These are phyloP conservation scores for Alopecurus myosuroides DNA, from an alignment of 176 grass and related monocot genomes.

Conservation along the genomic window DNA sequence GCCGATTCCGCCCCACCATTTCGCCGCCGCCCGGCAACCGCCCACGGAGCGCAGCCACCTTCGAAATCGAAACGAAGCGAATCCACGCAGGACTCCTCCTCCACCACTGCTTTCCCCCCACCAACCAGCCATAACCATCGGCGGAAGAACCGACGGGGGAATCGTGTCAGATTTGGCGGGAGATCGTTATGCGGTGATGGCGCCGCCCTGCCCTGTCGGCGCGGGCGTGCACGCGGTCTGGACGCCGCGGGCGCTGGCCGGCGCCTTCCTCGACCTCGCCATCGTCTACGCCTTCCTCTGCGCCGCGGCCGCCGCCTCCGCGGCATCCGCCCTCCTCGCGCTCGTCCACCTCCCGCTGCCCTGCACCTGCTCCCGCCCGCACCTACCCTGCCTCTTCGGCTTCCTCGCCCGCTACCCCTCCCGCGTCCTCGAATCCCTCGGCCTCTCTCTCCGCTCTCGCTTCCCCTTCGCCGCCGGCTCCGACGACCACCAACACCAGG, in stretches of 20 bases:
- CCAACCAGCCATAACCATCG: background rate
- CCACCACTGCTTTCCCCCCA: background rate
- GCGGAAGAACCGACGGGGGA: background rate
- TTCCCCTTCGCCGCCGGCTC: conserved; percentile 27
- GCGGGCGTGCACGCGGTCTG: conserved; percentile 25
- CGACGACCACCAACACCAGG: background rate
- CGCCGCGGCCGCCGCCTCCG: conserved; percentile 23
- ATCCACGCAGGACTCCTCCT: background rate
- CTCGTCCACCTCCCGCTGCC: conserved; percentile 27
- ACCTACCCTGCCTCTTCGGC: conserved; percentile 30
- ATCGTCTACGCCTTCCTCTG: conserved; percentile 62
- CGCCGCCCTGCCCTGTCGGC: conserved; percentile 26
- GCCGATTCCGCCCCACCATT: background rate
- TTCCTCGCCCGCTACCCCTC: conserved; percentile 29
- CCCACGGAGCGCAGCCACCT: background rate
- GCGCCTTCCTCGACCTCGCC: conserved; percentile 46
- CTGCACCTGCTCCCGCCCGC: conserved; percentile 51
- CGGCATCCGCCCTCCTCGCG: conserved; percentile 8
- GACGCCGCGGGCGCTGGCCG: conserved; percentile 42
- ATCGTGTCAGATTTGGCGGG: background rate
- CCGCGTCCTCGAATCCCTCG: conserved; percentile 20
- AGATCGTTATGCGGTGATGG: conserved; percentile 23
- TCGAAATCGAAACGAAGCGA: background rate
- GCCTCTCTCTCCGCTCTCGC: conserved; percentile 34
- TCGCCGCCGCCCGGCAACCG: background rate